A percentile compares a stretch with the other conserved stretches of the same genome.
These are phyloP conservation scores for Prunus persica DNA, from an alignment of 306 rosid species.

Conservation along the genomic window Prunus_persica_NCBIv2 NC_034014.1:6793001-6793500, in stretches of 20 bases:
- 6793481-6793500: not conserved
- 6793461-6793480: not conserved
- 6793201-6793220: not conserved
- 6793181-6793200: not conserved
- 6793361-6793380: not conserved
- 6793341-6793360: not conserved
- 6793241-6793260: not conserved
- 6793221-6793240: not conserved
- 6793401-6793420: not conserved
- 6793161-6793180: not conserved
- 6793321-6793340: not conserved
- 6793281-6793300: not conserved
- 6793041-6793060: constrained; percentile 98
- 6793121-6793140: constrained; percentile 91
- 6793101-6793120: constrained; percentile 99
- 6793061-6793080: constrained; percentile 86
- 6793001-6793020: constrained; percentile 9
- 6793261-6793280: too few species aligned
- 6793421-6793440: not conserved
- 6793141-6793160: constrained; percentile 19
- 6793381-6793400: not conserved
- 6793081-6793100: constrained; percentile 81
- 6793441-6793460: not conserved
- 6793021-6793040: constrained; percentile 92
- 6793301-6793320: not conserved